Evolutionary conservation across 179 eudicot genomes (phyloP), one percentile per base, ranked within the genome.

Genomic region (Spinacia oleracea): DNA sequence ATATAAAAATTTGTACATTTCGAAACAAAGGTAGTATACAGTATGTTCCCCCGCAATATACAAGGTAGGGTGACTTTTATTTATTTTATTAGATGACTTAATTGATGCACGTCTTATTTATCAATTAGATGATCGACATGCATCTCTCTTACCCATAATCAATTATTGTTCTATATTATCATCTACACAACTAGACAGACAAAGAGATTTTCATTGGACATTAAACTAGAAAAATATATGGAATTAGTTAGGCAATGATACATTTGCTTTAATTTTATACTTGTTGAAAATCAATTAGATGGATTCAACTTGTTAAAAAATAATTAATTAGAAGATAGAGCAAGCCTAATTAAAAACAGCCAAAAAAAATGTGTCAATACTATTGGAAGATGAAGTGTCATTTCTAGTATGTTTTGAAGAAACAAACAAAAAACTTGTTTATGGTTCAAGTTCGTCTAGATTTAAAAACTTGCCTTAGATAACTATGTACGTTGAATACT

Each of bases 361-460:
- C 6, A 64, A 64, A 64, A 27, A 5, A 64, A 27, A 5, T 6
- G 42, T 3, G 66, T 29, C 14, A 64, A 32, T 31, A 15, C 42
- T 51, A 70, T 27, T 78, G 60, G 59, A 70, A 59, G 70, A 56
- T 78, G 81, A 78, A 42, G 81, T 78, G 76, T 43, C 81, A 64
- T 70, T 78, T 68, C n/a, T 72, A 55, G 31, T 78, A 71, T 69
- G 81, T 78, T 38, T 40, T n/a, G 20, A 34, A 70, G 75, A 60
- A 60, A 46, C 62, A 71, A 59, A 78, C 32, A 78, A 70, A 70
- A 29, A 42, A 43, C 72, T 53, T 6, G 43, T 10, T 45, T 35
- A 71, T 43, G 70, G 31, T 48, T 12, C 76, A 71, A 78, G 59
- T 78, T 32, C 81, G 40, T 71, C 40, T 60, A 71, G 6, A 42